Percentiles rank a stretch among this genome's conserved stretches.
Evolutionary conservation across 139 green algal species (phyloP).

Genomic region (Spirogloea muscicola): DNA sequence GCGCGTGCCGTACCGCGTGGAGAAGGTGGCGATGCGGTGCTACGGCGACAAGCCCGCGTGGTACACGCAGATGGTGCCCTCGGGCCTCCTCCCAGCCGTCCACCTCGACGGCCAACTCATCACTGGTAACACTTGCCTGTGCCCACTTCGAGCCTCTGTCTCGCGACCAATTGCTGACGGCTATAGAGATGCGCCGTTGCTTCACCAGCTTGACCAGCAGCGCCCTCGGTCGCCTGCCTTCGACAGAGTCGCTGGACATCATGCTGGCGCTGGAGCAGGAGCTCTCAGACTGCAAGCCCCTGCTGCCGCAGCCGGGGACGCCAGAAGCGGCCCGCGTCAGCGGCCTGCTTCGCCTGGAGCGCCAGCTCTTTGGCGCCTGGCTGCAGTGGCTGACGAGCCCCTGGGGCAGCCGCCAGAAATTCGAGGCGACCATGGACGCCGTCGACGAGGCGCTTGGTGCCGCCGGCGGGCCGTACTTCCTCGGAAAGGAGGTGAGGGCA

Average conservation of each 20-base stretch:
- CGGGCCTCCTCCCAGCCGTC: constrained; percentile 29
- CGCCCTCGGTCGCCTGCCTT: too few species aligned
- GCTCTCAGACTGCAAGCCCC: constrained; percentile 69
- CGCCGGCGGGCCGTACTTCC: constrained; percentile 76
- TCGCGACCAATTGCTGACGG: too few species aligned
- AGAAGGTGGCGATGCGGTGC: constrained; percentile 77
- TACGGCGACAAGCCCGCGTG: constrained; percentile 83
- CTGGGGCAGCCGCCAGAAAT: constrained; percentile 43
- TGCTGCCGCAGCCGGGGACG: constrained; percentile 62
- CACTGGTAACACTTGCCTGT: too few species aligned
- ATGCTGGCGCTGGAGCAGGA: constrained; percentile 40
- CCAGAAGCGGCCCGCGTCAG: not conserved
- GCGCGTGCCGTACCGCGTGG: constrained; percentile 75
- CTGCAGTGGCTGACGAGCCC: constrained; percentile 50
- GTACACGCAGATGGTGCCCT: constrained; percentile 56
- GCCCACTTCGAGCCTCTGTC: too few species aligned
- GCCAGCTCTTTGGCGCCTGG: constrained; percentile 55
- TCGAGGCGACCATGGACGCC: constrained; percentile 62
- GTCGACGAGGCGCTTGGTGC: constrained; percentile 57
- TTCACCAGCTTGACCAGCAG: too few species aligned
- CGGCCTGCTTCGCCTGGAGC: constrained; percentile 74
- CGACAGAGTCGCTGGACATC: constrained; percentile 63
- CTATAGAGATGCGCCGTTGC: too few species aligned
- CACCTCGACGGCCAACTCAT: too few species aligned
- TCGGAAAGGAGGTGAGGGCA: constrained; percentile 67